Base-by-base conservation (phyloP, 257 asterid genomes). In the Forsythia viridissima region DNA sequence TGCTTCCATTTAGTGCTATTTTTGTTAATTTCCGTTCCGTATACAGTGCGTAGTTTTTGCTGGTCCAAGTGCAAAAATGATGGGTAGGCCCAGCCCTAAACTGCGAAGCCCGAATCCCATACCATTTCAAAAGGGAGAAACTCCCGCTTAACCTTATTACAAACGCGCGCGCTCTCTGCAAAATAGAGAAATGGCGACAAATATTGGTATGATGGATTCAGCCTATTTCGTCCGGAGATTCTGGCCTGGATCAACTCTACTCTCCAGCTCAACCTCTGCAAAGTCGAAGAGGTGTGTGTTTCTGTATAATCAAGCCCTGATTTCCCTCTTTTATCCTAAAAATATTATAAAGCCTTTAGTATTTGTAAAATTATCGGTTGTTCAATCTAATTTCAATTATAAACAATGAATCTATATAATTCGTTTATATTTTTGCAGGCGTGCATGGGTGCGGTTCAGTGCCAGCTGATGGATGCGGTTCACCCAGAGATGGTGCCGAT, bases 401-500 rank as follows among this genome's bases (percentile, higher is more conserved):
- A 30, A 30, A 30, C 34, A 30, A 30, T 30, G 34, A 30, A 30
- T 30, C 34, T 30, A 30, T 30, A 30, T 30, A 30, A 30, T 30
- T 30, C 34, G 34, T 30, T 30, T 30, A 30, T 30, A 30, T 30
- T 30, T 34, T 48, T 75, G 43, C 89, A 94, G 98, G 92, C 97
- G 74, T 92, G 94, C 78, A 82, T 89, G 0, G 97, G 97, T 42
- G 98, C 97, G 8, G 96, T 94, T 52, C 97, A 92, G 74, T 92
- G 98, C 86, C 98, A 94, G 89, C 88, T 94, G 52, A 91, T 94
- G 98, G 97, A 92, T 55, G 91, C 94, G 18, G 94, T 83, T 76
- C 98, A 91, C 71, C 97, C 90, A 0, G 96, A 96, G 73, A 82
- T 88, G 83, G 98, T 94, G 52, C 97, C 97, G 51, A 92, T 94